Evolutionary conservation across 192 early-diverging fungal species (phyloP).

Genomic region (Phlyctochytrium bullatum): DNA sequence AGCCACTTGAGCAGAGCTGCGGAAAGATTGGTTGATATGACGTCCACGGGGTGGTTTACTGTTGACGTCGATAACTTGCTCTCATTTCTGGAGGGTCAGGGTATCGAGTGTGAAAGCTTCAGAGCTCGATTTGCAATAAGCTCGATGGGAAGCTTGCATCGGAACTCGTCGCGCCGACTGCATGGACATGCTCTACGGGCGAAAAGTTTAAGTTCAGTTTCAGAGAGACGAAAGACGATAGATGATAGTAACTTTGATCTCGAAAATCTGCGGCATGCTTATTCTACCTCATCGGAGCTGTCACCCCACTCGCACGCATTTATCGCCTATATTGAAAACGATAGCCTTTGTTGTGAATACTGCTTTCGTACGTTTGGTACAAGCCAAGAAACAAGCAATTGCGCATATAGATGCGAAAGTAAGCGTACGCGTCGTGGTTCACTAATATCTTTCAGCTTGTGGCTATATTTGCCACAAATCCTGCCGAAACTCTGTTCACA

Average conservation of each 20-base stretch:
- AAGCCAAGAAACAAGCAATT: constrained; percentile 15
- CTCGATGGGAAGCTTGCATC: background rate
- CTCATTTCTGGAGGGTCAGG: constrained; percentile 33
- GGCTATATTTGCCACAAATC: constrained; percentile 47
- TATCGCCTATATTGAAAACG: constrained; percentile 29
- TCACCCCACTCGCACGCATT: constrained; percentile 38
- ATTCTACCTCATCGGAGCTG: constrained; percentile 1
- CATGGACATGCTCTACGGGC: constrained; percentile 3
- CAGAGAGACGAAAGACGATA: constrained; percentile 21
- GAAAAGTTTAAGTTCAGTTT: constrained; percentile 21
- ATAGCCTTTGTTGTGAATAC: constrained; percentile 46
- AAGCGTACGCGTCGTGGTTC: background rate
- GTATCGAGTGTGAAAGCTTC: constrained; percentile 39
- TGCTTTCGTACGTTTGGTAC: constrained; percentile 30
- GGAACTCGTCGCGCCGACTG: constrained; percentile 16
- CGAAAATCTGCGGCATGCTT: constrained; percentile 23
- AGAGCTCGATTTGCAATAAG: constrained; percentile 18
- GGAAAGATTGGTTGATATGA: constrained; percentile 48
- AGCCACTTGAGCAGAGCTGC: constrained; percentile 39
- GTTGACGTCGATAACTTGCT: constrained; percentile 35
- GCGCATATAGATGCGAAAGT: constrained; percentile 51
- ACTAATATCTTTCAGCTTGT: constrained; percentile 35
- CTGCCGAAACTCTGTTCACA: constrained; percentile 43
- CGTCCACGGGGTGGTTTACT: constrained; percentile 22
- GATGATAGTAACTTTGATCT: constrained; percentile 13